Percentiles rank a stretch among this genome's conserved stretches.
phyloP scores from a whole-genome alignment of 1,284 basidiomycete genomes.

The Moniliophthora roreri region DNA sequence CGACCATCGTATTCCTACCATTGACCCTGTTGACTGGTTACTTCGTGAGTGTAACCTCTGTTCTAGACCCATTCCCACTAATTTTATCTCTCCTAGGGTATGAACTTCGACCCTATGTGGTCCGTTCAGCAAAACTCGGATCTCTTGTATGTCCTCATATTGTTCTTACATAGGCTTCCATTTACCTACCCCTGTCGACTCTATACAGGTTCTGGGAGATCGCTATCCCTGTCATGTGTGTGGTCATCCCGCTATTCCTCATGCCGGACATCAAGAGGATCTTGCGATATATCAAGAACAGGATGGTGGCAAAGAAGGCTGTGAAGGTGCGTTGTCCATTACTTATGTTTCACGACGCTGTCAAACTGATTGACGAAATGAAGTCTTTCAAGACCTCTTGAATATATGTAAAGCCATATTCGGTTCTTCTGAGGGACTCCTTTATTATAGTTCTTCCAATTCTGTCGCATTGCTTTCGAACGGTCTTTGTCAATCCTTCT shows the following conservation, averaged over 20 bases:
- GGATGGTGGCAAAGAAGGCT: constrained; percentile 26
- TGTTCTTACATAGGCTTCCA: neutral
- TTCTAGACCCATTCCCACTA: neutral
- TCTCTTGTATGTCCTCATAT: constrained; percentile 39
- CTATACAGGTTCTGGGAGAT: constrained; percentile 64
- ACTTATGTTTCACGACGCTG: neutral
- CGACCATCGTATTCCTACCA: constrained; percentile 70
- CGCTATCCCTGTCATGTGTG: constrained; percentile 57
- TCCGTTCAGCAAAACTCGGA: constrained; percentile 49
- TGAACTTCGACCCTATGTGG: constrained; percentile 65
- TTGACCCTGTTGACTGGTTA: constrained; percentile 70
- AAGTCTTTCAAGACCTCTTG: no score
- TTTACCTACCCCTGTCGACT: constrained; percentile 4
- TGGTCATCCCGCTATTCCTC: constrained; percentile 56
- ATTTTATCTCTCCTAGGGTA: constrained; percentile 42
- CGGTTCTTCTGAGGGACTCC: no score
- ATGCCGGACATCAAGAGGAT: constrained; percentile 49
- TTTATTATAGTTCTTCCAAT: no score
- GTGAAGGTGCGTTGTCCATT: constrained; percentile 23
- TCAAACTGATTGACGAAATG: no score
- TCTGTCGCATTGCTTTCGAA: no score
- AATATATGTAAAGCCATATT: no score
- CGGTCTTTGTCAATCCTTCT: no score
- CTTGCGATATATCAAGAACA: constrained; percentile 46
- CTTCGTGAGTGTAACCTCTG: constrained; percentile 47